Percentiles rank a stretch among this genome's conserved stretches.
Conservation (phyloP, 2,329 filamentous ascomycete genomes). For the Ophiostoma piceae region DNA sequence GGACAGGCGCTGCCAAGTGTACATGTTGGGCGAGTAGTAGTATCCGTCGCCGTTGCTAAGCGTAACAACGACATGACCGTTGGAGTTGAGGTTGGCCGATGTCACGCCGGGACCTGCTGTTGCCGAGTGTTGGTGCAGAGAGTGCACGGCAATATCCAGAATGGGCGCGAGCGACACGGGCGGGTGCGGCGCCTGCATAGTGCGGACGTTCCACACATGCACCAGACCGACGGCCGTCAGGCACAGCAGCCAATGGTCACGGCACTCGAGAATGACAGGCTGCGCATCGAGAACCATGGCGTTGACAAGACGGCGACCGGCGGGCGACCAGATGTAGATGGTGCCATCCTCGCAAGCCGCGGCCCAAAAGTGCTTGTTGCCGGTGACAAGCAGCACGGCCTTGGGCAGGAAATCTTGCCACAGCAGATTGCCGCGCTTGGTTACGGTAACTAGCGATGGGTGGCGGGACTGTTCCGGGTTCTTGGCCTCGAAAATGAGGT, state of each 20-base stretch:
- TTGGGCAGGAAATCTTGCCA: conserved; percentile 94
- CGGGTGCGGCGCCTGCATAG: conserved; percentile 77
- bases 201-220: conserved; percentile 89
- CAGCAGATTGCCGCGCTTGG: conserved; percentile 70
- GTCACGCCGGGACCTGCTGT: conserved; percentile 79
- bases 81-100: conserved; percentile 83
- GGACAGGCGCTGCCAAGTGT: conserved; percentile 88
- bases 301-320: conserved; percentile 78
- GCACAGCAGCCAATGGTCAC: conserved; percentile 82
- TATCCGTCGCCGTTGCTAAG: conserved; percentile 94
- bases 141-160: conserved; percentile 77
- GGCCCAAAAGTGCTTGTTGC: conserved; percentile 85
- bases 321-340: conserved; percentile 85
- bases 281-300: conserved; percentile 85
- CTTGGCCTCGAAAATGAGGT: conserved; percentile 78
- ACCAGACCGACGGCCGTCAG: conserved; percentile 84
- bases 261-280: conserved; percentile 86
- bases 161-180: conserved; percentile 85
- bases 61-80: conserved; percentile 80
- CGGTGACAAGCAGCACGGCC: conserved; percentile 82
- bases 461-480: conserved; percentile 76
- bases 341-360: conserved; percentile 90
- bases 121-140: conserved; percentile 67
- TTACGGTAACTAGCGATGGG: conserved; percentile 76
- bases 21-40: conserved; percentile 79